Conservation (phyloP, 2,329 filamentous ascomycete genomes). For the Paradendryphiella salina region DNA sequence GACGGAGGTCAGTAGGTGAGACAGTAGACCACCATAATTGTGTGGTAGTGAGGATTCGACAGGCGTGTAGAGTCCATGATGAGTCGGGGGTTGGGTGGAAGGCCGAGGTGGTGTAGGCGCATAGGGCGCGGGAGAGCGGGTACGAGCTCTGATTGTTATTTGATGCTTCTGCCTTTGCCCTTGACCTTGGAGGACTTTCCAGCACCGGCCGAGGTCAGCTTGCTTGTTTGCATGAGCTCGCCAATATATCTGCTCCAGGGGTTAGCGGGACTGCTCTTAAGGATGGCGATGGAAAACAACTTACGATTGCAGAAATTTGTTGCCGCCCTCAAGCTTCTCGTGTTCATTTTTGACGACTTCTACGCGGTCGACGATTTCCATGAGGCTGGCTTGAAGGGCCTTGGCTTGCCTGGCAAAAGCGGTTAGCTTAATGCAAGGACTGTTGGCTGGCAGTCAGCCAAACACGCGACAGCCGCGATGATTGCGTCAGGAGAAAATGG, state of each 20-base stretch:
- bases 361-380: conserved; percentile 89
- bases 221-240: conserved; percentile 80
- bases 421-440: conserved; percentile 11
- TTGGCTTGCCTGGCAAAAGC: conserved; percentile 72
- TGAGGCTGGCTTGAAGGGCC: conserved; percentile 82
- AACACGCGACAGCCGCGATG: not conserved
- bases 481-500: not conserved
- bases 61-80: conserved; percentile 40
- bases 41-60: conserved; percentile 35
- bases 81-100: conserved; percentile 31
- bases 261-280: conserved; percentile 18
- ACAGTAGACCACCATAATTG: conserved; percentile 41
- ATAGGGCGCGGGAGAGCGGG: conserved; percentile 17
- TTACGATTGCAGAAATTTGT: conserved; percentile 83
- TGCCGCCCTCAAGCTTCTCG: conserved; percentile 94
- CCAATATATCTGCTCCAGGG: conserved; percentile 79
- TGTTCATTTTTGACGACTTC: conserved; percentile 94
- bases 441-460: not conserved
- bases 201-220: conserved; percentile 59
- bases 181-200: conserved; percentile 56
- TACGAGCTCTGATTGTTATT: conserved; percentile 40
- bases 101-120: conserved; percentile 31
- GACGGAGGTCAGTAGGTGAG: conserved; percentile 27
- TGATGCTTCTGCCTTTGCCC: conserved; percentile 43
- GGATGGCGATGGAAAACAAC: conserved; percentile 23